Conservation (phyloP, 2,329 filamentous ascomycete genomes). For the Grosmannia huntii region DNA sequence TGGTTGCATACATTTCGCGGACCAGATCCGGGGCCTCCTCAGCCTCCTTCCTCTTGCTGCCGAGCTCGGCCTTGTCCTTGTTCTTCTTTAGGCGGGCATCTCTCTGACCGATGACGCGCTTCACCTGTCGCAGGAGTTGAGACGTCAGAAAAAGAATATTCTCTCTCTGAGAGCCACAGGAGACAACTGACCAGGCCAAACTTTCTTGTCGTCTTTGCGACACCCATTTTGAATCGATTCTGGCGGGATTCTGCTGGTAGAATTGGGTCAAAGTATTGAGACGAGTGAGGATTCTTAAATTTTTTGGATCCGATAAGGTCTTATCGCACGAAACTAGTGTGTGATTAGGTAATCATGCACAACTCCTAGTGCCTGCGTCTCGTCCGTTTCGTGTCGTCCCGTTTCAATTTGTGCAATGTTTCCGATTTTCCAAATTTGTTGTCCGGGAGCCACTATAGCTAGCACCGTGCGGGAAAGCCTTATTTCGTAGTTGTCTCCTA, state of each 20-base stretch:
- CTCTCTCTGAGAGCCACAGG: not conserved
- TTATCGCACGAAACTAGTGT: not conserved
- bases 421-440: not conserved
- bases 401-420: not conserved
- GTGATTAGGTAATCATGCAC: not conserved
- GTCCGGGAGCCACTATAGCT: no score
- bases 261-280: not conserved
- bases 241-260: not conserved
- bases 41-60: conserved; percentile 30
- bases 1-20: conserved; percentile 10
- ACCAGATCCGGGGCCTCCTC: conserved; percentile 11
- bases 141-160: conserved; percentile 1
- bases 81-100: conserved; percentile 78
- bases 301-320: not conserved
- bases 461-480: not conserved
- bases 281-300: not conserved
- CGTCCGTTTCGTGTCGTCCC: no score
- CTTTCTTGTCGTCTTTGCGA: conserved; percentile 82
- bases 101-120: conserved; percentile 68
- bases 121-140: conserved; percentile 38
- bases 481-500: not conserved
- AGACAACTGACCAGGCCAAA: conserved; percentile 41
- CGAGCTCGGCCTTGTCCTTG: conserved; percentile 43
- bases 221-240: conserved; percentile 51
- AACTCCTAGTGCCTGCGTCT: no score